phyloP scores from a whole-genome alignment of 805 yeast species.

The Wickerhamomyces chambardii region DNA sequence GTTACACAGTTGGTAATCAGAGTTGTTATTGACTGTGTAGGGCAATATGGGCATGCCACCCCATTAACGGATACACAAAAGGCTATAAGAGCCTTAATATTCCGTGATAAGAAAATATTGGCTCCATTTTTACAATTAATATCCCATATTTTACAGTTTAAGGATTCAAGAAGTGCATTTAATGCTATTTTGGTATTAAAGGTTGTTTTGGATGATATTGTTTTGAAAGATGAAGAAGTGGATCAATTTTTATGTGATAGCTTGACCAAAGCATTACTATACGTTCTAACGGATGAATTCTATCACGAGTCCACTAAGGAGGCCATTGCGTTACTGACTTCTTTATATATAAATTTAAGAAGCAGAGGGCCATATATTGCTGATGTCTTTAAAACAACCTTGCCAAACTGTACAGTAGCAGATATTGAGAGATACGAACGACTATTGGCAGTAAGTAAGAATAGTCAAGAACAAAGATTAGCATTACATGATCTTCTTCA shows the following conservation, averaged over 20 bases:
- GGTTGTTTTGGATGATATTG: constrained; percentile 59
- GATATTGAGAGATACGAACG: constrained; percentile 57
- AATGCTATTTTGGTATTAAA: constrained; percentile 79
- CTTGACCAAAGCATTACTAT: constrained; percentile 60
- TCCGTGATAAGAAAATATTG: constrained; percentile 53
- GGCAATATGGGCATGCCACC: constrained; percentile 50
- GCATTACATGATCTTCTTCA: constrained; percentile 71
- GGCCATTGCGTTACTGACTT: constrained; percentile 83
- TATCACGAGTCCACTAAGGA: constrained; percentile 85
- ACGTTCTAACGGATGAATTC: constrained; percentile 62
- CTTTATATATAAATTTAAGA: constrained; percentile 66
- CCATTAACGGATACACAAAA: constrained; percentile 48
- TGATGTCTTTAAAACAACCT: constrained; percentile 39
- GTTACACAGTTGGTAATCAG: constrained; percentile 88
- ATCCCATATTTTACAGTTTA: constrained; percentile 69
- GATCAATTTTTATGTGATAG: constrained; percentile 52
- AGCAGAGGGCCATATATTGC: constrained; percentile 64
- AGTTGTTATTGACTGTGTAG: constrained; percentile 77
- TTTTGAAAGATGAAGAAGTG: constrained; percentile 64
- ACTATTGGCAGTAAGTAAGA: constrained; percentile 52
- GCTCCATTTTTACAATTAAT: constrained; percentile 73
- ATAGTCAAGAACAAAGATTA: constrained; percentile 71
- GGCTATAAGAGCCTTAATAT: constrained; percentile 57
- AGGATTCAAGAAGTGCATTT: constrained; percentile 88
- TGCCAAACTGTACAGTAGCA: constrained; percentile 47